Conservation (phyloP, 768 basidiomycete species). For the Tylopilus balloui region DNA sequence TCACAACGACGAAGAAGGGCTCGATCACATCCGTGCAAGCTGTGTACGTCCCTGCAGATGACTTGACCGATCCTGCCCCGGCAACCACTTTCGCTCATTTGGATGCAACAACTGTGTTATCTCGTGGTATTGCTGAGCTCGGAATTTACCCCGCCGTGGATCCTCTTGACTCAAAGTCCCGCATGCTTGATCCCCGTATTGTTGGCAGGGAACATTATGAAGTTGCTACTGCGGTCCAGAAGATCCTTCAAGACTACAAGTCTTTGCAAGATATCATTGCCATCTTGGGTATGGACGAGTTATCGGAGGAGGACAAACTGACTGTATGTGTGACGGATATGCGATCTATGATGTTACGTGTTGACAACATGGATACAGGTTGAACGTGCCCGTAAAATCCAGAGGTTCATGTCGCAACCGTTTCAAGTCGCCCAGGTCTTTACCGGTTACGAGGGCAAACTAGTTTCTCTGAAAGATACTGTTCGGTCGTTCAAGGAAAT, state of each 20-base stretch:
- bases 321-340: constrained; percentile 38
- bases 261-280: constrained; percentile 99
- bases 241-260: constrained; percentile 96
- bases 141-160: constrained; percentile 99
- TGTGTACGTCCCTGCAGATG: constrained; percentile 99
- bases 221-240: constrained; percentile 93
- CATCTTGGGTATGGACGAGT: constrained; percentile 99
- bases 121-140: constrained; percentile 97
- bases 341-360: background rate
- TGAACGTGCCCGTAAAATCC: constrained; percentile 97
- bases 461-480: constrained; percentile 95
- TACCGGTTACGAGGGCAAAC: constrained; percentile 98
- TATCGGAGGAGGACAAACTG: constrained; percentile 99
- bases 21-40: constrained; percentile 99
- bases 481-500: constrained; percentile 98
- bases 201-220: constrained; percentile 94
- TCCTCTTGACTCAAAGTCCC: constrained; percentile 98
- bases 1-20: constrained; percentile 99
- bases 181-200: constrained; percentile 99
- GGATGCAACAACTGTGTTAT: constrained; percentile 99
- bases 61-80: constrained; percentile 99
- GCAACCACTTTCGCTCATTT: constrained; percentile 99
- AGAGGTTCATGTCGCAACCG: constrained; percentile 99
- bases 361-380: constrained; percentile 46
- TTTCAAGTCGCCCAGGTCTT: constrained; percentile 99